Conservation (phyloP, 2,329 filamentous ascomycete genomes). For the Coleophoma eucalyptorum region DNA sequence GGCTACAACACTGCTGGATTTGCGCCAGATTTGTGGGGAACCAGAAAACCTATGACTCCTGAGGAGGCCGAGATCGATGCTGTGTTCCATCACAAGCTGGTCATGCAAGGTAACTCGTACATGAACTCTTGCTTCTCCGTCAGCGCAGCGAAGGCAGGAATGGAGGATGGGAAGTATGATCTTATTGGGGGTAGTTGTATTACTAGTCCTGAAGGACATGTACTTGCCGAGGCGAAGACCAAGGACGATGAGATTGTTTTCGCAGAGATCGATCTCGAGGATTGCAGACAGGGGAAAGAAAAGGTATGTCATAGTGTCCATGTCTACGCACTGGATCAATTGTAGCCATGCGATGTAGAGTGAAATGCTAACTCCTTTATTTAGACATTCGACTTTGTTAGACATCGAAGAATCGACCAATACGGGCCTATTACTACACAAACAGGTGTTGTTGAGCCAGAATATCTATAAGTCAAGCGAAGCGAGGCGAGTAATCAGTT, state of each 20-base stretch:
- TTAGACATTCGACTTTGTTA: constrained; percentile 38
- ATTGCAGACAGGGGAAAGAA: constrained; percentile 43
- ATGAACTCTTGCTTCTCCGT: constrained; percentile 49
- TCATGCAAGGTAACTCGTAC: constrained; percentile 48
- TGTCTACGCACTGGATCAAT: too few relatives aligned
- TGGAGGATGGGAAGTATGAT: constrained; percentile 45
- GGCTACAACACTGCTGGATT: constrained; percentile 49
- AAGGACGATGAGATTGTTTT: constrained; percentile 46
- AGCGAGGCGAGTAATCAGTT: too few relatives aligned
- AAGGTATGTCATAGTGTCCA: constrained; percentile 24
- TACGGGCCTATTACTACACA: constrained; percentile 36
- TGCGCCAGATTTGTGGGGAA: constrained; percentile 41
- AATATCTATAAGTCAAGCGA: constrained; percentile 18
- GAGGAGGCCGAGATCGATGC: constrained; percentile 42
- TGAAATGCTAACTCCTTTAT: neutral
- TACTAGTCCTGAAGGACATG: constrained; percentile 42
- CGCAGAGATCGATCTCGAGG: constrained; percentile 43
- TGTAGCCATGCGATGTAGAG: too few relatives aligned
- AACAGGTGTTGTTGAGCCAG: constrained; percentile 35
- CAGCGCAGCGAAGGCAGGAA: constrained; percentile 42
- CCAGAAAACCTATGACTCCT: constrained; percentile 33
- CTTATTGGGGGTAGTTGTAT: constrained; percentile 46
- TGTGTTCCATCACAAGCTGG: constrained; percentile 46
- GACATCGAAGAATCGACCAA: constrained; percentile 39
- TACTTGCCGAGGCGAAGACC: constrained; percentile 44